phyloP scores from a whole-genome alignment of 176 grass and related monocot species.

The Raddia guianensis region DNA sequence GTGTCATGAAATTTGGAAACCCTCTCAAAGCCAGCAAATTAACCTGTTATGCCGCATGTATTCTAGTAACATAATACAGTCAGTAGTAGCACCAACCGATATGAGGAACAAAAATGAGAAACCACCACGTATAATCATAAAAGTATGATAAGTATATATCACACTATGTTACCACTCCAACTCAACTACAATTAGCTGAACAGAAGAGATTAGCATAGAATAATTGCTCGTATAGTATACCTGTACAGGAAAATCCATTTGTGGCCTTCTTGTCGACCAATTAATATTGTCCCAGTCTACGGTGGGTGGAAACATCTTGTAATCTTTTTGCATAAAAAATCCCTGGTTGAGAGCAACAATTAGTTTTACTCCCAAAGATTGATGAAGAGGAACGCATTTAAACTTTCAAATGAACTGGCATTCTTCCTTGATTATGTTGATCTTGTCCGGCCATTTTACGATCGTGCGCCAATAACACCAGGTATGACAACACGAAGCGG shows the following conservation, averaged over 20 bases:
- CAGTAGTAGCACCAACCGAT: neutral
- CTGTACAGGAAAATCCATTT: slow-evolving; percentile 97
- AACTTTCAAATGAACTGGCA: slow-evolving; percentile 72
- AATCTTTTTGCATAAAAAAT: slow-evolving; percentile 40
- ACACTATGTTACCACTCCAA: slow-evolving; percentile 4
- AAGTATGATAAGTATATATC: neutral
- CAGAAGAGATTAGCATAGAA: slow-evolving; percentile 22
- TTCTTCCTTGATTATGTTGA: slow-evolving; percentile 52
- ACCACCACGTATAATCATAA: neutral
- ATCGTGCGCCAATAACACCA: too few species aligned
- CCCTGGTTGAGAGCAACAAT: slow-evolving; percentile 53
- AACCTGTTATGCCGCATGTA: neutral
- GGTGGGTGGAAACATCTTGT: slow-evolving; percentile 85
- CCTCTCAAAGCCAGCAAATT: neutral
- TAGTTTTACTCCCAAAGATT: slow-evolving; percentile 39
- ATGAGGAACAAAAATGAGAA: neutral
- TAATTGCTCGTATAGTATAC: slow-evolving; percentile 39
- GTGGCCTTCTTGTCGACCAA: slow-evolving; percentile 78
- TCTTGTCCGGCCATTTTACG: too few species aligned
- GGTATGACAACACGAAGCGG: too few species aligned
- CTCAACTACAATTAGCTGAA: neutral
- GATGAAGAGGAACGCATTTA: slow-evolving; percentile 1
- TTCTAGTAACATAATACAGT: too few species aligned
- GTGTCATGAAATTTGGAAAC: neutral
- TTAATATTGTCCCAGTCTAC: slow-evolving; percentile 91